Conservation (phyloP, 768 basidiomycete species). For the Grammothele lineata region DNA sequence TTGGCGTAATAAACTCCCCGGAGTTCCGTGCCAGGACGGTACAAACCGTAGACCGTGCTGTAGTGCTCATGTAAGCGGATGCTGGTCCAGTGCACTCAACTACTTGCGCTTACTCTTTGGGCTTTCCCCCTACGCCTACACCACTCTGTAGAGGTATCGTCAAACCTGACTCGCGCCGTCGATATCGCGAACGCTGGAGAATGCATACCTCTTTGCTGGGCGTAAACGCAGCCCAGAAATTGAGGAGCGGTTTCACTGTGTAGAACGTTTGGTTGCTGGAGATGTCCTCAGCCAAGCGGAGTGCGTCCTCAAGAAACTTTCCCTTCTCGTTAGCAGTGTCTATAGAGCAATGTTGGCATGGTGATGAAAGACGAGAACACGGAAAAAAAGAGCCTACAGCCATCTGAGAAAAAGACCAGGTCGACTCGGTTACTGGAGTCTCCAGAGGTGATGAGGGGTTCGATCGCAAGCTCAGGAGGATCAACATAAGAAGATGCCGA, state of each 20-base stretch:
- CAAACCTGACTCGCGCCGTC: not conserved
- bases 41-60: slow-evolving; percentile 74
- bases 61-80: too few relatives aligned
- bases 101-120: slow-evolving; percentile 50
- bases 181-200: not conserved
- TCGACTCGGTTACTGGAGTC: slow-evolving; percentile 63
- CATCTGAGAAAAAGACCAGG: slow-evolving; percentile 74
- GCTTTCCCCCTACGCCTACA: slow-evolving; percentile 59
- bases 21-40: slow-evolving; percentile 74
- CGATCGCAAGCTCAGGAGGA: slow-evolving; percentile 46
- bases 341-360: slow-evolving; percentile 20
- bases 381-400: slow-evolving; percentile 46
- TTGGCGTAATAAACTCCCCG: slow-evolving; percentile 68
- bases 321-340: slow-evolving; percentile 52
- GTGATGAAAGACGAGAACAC: not conserved
- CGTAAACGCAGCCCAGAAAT: slow-evolving; percentile 79
- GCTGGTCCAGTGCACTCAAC: too few relatives aligned
- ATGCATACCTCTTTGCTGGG: slow-evolving; percentile 69
- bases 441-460: slow-evolving; percentile 58
- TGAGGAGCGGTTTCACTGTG: slow-evolving; percentile 69
- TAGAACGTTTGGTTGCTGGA: slow-evolving; percentile 73
- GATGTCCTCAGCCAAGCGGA: slow-evolving; percentile 62
- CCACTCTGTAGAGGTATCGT: slow-evolving; percentile 47
- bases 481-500: not conserved
- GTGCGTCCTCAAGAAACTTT: slow-evolving; percentile 66